A percentile compares a stretch with the other conserved stretches of the same genome.
These are phyloP conservation scores for Candida nonsorbophila DNA, from an alignment of 805 yeast genomes.

Conservation along the genomic window DNA sequence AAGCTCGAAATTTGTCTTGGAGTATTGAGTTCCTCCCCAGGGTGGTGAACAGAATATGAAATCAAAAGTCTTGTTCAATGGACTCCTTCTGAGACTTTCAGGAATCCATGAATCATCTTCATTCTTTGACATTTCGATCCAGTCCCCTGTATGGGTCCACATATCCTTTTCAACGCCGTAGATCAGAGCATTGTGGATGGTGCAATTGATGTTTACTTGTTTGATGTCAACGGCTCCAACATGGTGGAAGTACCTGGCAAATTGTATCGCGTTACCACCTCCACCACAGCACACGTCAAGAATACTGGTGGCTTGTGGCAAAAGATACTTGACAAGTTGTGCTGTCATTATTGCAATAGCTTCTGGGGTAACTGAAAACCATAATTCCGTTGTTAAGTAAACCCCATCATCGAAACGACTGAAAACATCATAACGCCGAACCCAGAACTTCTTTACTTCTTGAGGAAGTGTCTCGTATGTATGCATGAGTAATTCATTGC, in stretches of 20 bases:
- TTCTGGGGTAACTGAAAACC: slow-evolving; percentile 91
- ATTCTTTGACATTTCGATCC: slow-evolving; percentile 25
- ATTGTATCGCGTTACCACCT: slow-evolving; percentile 80
- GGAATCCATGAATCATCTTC: slow-evolving; percentile 36
- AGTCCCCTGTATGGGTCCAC: slow-evolving; percentile 46
- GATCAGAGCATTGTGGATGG: slow-evolving; percentile 57
- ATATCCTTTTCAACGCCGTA: slow-evolving; percentile 55
- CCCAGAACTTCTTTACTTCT: slow-evolving; percentile 53
- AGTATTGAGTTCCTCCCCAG: slow-evolving; percentile 81
- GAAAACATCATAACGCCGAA: slow-evolving; percentile 55
- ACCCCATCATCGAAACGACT: slow-evolving; percentile 63
- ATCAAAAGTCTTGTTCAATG: slow-evolving; percentile 32
- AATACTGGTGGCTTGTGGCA: slow-evolving; percentile 43
- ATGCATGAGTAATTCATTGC: slow-evolving; percentile 33
- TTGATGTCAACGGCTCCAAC: slow-evolving; percentile 64
- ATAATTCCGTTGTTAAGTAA: slow-evolving; percentile 62
- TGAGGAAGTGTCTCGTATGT: slow-evolving; percentile 33
- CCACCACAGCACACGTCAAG: slow-evolving; percentile 83
- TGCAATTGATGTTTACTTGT: slow-evolving; percentile 57
- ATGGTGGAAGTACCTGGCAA: slow-evolving; percentile 51
- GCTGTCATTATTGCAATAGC: slow-evolving; percentile 58
- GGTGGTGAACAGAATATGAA: slow-evolving; percentile 76
- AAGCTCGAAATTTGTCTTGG: slow-evolving; percentile 51
- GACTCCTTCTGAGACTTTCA: slow-evolving; percentile 10
- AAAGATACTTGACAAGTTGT: slow-evolving; percentile 43